Conservation (phyloP, 2,329 filamentous ascomycete genomes). For the Pseudogymnoascus sp. region DNA sequence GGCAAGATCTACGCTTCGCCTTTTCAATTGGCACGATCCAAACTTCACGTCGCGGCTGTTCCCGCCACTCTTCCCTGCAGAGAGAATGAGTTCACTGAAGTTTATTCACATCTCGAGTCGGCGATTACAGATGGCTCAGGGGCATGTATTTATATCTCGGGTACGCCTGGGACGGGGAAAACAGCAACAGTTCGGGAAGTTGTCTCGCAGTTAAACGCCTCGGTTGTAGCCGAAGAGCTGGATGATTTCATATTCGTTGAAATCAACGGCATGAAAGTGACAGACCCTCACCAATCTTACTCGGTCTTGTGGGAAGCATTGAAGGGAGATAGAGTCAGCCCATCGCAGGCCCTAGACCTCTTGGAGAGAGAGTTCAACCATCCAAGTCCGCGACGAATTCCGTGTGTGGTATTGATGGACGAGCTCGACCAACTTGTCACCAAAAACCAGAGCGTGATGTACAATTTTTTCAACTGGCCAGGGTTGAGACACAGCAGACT, state of each 20-base stretch:
- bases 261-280: slow-evolving; percentile 99
- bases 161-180: slow-evolving; percentile 96
- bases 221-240: slow-evolving; percentile 81
- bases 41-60: slow-evolving; percentile 89
- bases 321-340: slow-evolving; percentile 86
- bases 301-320: slow-evolving; percentile 92
- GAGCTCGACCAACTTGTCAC: slow-evolving; percentile 97
- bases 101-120: slow-evolving; percentile 88
- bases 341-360: slow-evolving; percentile 83
- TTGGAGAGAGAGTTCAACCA: slow-evolving; percentile 89
- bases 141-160: slow-evolving; percentile 97
- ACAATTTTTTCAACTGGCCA: slow-evolving; percentile 99
- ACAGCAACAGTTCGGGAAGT: slow-evolving; percentile 96
- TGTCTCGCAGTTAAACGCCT: slow-evolving; percentile 79
- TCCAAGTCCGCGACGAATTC: slow-evolving; percentile 82
- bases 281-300: slow-evolving; percentile 95
- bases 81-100: slow-evolving; percentile 82
- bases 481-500: slow-evolving; percentile 82
- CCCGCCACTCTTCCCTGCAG: slow-evolving; percentile 84
- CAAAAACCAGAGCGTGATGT: slow-evolving; percentile 99
- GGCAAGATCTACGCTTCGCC: slow-evolving; percentile 72
- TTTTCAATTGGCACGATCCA: slow-evolving; percentile 82
- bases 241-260: slow-evolving; percentile 99
- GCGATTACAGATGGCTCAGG: slow-evolving; percentile 91
- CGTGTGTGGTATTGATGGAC: slow-evolving; percentile 97